phyloP scores from a whole-genome alignment of 2,329 filamentous ascomycete species.

The Thelonectria rubi region DNA sequence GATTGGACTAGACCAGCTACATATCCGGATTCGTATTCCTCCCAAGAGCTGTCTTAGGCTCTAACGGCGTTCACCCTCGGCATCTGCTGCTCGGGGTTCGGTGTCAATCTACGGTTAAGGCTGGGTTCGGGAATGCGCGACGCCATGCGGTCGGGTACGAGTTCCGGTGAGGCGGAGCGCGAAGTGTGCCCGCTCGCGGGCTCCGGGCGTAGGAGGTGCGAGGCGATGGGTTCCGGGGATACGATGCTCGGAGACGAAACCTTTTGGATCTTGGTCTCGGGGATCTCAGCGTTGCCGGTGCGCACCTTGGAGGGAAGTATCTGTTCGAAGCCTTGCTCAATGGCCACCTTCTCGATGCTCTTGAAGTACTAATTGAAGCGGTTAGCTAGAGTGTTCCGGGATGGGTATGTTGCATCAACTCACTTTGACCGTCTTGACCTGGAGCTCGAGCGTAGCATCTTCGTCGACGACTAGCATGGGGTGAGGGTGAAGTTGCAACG shows the following conservation, averaged over 20 bases:
- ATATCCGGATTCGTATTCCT: slow-evolving; percentile 4
- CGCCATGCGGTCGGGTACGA: slow-evolving; percentile 70
- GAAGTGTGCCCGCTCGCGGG: slow-evolving; percentile 65
- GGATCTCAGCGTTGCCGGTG: slow-evolving; percentile 56
- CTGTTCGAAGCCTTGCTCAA: slow-evolving; percentile 64
- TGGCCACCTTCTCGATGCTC: slow-evolving; percentile 72
- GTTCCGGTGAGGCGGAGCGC: slow-evolving; percentile 65
- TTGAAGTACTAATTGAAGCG: slow-evolving; percentile 67
- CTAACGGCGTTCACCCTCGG: slow-evolving; percentile 40
- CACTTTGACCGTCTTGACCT: slow-evolving; percentile 77
- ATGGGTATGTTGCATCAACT: slow-evolving; percentile 15
- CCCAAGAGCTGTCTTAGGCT: slow-evolving; percentile 16
- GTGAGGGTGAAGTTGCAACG: slow-evolving; percentile 81
- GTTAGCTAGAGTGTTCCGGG: slow-evolving; percentile 11
- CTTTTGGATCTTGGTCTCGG: slow-evolving; percentile 54
- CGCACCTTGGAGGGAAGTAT: slow-evolving; percentile 65
- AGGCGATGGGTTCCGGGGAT: slow-evolving; percentile 64
- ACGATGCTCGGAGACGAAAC: slow-evolving; percentile 57
- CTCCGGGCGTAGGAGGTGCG: slow-evolving; percentile 61
- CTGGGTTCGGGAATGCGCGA: slow-evolving; percentile 62
- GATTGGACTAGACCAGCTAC: slow-evolving; percentile 30
- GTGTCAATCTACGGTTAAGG: slow-evolving; percentile 56
- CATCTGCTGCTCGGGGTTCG: slow-evolving; percentile 57
- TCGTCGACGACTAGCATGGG: slow-evolving; percentile 87
- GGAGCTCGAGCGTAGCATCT: slow-evolving; percentile 76